Conservation (phyloP, 331 rosid species). For the Spiraea crenata region DNA sequence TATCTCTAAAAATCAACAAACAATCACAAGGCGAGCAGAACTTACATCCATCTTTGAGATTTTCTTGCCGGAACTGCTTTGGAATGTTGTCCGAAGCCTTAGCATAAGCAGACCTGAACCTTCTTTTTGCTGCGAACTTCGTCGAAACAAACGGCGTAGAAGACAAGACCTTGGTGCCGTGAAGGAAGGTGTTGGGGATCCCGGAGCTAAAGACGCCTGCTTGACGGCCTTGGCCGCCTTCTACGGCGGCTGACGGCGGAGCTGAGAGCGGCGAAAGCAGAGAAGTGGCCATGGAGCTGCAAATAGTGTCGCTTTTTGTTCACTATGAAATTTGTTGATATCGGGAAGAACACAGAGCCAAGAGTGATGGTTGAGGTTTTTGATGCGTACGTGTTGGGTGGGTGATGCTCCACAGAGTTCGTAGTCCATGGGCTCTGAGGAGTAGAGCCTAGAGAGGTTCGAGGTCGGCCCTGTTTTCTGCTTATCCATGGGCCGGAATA, state of each 20-base stretch:
- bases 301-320: neutral
- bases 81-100: conserved; percentile 70
- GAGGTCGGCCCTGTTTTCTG: neutral
- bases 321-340: too few species aligned
- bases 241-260: conserved; percentile 29
- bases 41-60: conserved; percentile 91
- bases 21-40: conserved; percentile 2
- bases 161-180: conserved; percentile 46
- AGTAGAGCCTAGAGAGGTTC: too few species aligned
- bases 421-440: neutral
- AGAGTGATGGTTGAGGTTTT: neutral
- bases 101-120: conserved; percentile 40
- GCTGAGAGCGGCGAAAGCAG: conserved; percentile 40
- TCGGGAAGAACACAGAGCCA: too few species aligned
- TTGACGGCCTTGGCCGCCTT: conserved; percentile 21
- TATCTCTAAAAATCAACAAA: conserved; percentile 1
- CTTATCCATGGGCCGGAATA: too few species aligned
- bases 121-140: conserved; percentile 23
- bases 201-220: conserved; percentile 9
- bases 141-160: conserved; percentile 12
- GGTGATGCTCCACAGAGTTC: neutral
- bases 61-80: conserved; percentile 72
- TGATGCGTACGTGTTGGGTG: neutral
- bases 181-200: conserved; percentile 37
- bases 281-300: conserved; percentile 54